Conservation (phyloP, 208 protist genomes). For the Herpetomonas muscarum region DNA sequence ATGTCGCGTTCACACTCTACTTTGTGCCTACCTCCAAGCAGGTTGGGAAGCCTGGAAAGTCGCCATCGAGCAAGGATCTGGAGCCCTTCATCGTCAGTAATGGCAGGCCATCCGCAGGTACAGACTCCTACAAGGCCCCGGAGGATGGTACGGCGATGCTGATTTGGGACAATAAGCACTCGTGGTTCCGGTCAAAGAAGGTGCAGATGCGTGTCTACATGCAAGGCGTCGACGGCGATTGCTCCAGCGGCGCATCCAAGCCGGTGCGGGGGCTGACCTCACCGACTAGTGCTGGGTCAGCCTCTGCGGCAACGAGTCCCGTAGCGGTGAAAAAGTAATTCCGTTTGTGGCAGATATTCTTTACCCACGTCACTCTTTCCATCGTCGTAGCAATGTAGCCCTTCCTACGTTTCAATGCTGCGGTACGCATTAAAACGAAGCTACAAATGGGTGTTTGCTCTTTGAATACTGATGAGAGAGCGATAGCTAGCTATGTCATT, state of each 20-base stretch:
- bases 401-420: too few relatives aligned
- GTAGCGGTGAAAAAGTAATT: too few relatives aligned
- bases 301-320: too few relatives aligned
- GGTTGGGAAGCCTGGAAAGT: slow-evolving; percentile 9
- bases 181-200: slow-evolving; percentile 39
- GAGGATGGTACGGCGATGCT: slow-evolving; percentile 54
- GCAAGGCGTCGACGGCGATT: background rate
- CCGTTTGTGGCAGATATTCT: too few relatives aligned
- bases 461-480: too few relatives aligned
- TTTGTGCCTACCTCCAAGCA: slow-evolving; percentile 24
- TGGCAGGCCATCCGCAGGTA: slow-evolving; percentile 16
- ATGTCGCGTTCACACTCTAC: slow-evolving; percentile 15
- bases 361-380: too few relatives aligned
- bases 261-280: background rate
- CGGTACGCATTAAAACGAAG: too few relatives aligned
- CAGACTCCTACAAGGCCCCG: slow-evolving; percentile 38
- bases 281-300: too few relatives aligned
- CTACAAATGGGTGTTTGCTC: too few relatives aligned
- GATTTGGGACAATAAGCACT: slow-evolving; percentile 52
- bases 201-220: slow-evolving; percentile 70
- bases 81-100: slow-evolving; percentile 24
- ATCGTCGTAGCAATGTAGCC: too few relatives aligned
- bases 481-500: too few relatives aligned
- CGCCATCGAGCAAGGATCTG: slow-evolving; percentile 25
- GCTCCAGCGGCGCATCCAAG: background rate